Conservation (phyloP, 805 yeast genomes). For the Barnettozyma sucrosica region DNA sequence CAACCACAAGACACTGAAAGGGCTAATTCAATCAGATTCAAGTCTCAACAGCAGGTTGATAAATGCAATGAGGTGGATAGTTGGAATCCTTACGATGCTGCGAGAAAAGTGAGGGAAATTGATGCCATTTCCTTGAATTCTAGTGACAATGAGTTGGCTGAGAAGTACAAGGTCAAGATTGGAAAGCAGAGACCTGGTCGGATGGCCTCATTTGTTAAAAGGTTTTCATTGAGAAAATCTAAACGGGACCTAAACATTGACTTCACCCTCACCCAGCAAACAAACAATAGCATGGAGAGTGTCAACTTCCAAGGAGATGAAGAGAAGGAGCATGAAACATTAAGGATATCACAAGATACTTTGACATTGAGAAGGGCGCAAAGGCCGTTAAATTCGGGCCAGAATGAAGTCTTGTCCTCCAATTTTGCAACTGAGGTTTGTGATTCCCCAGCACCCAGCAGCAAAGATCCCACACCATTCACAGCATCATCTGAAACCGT, state of each 20-base stretch:
- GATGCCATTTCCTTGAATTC: slow-evolving; percentile 12
- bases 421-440: not conserved
- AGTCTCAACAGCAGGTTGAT: slow-evolving; percentile 5
- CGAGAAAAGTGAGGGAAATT: slow-evolving; percentile 10
- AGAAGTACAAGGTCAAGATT: slow-evolving; percentile 2
- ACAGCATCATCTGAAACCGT: not conserved
- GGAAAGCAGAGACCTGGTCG: slow-evolving; percentile 4
- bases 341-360: not conserved
- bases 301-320: slow-evolving; percentile 1
- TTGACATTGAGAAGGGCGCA: not conserved
- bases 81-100: slow-evolving; percentile 22
- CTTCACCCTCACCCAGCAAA: not conserved
- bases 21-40: slow-evolving; percentile 4
- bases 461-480: not conserved
- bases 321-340: not conserved
- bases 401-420: too few species aligned
- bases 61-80: slow-evolving; percentile 2
- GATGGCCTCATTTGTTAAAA: slow-evolving; percentile 4
- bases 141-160: slow-evolving; percentile 6
- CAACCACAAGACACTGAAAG: not conserved
- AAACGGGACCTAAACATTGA: not conserved
- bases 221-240: slow-evolving; percentile 2
- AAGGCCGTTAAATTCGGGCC: not conserved
- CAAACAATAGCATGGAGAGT: slow-evolving; percentile 7
- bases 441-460: not conserved